Conservation (phyloP, 257 asterid genomes). For the Nicotiana noctiflora region DNA sequence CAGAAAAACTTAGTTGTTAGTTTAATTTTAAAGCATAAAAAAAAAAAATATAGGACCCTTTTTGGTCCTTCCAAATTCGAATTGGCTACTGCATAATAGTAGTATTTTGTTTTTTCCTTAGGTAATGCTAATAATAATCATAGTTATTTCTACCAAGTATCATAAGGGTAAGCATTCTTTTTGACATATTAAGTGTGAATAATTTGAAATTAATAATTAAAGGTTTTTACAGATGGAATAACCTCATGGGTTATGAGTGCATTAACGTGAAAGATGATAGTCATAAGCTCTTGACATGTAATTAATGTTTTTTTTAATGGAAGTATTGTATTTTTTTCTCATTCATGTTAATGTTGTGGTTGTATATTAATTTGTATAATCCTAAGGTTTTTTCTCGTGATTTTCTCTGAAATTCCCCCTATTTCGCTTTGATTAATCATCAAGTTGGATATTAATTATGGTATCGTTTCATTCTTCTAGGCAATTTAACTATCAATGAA, state of each 20-base stretch:
- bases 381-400: not conserved
- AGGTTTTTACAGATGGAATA: slow-evolving; percentile 19
- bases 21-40: too few species aligned
- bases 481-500: not conserved
- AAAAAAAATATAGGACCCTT: too few species aligned
- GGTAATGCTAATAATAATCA: slow-evolving; percentile 24
- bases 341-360: not conserved
- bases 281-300: slow-evolving; percentile 10
- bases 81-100: slow-evolving; percentile 24
- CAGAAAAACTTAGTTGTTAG: too few species aligned
- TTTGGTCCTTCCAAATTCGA: not conserved
- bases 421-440: not conserved
- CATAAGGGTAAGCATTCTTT: slow-evolving; percentile 25
- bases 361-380: not conserved
- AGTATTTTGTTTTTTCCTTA: slow-evolving; percentile 19
- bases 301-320: not conserved
- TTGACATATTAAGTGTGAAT: slow-evolving; percentile 20
- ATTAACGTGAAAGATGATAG: slow-evolving; percentile 26
- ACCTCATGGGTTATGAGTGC: slow-evolving; percentile 27
- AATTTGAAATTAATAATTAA: slow-evolving; percentile 10
- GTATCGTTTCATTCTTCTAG: not conserved
- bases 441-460: not conserved
- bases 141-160: slow-evolving; percentile 24
- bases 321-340: not conserved
- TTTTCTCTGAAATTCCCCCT: not conserved